A percentile compares a stretch with the other conserved stretches of the same genome.
Evolutionary conservation across 768 basidiomycete genomes (phyloP).

Genomic region (Lactifluus subvellereus): DNA sequence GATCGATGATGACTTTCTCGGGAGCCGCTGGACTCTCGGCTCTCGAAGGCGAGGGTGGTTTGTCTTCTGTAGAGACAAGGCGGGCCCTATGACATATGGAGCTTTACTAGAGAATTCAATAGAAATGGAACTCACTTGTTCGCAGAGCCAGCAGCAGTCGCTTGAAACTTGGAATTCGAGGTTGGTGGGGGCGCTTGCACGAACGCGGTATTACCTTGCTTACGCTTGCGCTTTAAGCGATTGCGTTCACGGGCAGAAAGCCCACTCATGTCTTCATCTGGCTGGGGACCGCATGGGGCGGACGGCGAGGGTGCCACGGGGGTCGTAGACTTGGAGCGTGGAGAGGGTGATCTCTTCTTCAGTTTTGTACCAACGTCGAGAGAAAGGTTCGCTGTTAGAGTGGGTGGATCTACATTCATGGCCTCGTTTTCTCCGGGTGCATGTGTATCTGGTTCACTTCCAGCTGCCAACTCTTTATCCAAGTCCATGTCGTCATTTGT

Average conservation of each 20-base stretch:
- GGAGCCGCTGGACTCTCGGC: conserved; percentile 50
- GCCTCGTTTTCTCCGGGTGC: conserved; percentile 23
- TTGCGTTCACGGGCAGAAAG: conserved; percentile 92
- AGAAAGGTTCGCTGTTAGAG: conserved; percentile 42
- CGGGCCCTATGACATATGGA: conserved; percentile 49
- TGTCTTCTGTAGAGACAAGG: conserved; percentile 61
- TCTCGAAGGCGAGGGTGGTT: conserved; percentile 42
- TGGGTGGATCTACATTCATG: conserved; percentile 35
- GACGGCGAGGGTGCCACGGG: conserved; percentile 47
- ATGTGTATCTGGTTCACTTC: conserved; percentile 41
- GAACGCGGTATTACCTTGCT: conserved; percentile 76
- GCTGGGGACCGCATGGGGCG: conserved; percentile 34
- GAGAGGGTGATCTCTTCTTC: conserved; percentile 34
- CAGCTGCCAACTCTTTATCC: conserved; percentile 70
- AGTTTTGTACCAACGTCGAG: conserved; percentile 28
- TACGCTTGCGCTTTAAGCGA: conserved; percentile 91
- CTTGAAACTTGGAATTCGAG: conserved; percentile 54
- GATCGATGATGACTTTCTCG: conserved; percentile 73
- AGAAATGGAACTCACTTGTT: conserved; percentile 44
- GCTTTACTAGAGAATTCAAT: background rate
- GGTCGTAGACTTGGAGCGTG: conserved; percentile 41
- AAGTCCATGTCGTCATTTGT: conserved; percentile 75
- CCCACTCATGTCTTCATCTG: conserved; percentile 45
- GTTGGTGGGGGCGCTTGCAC: conserved; percentile 60
- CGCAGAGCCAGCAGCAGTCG: conserved; percentile 50